phyloP scores from a whole-genome alignment of 768 basidiomycete species.

The Nidularia sp. region DNA sequence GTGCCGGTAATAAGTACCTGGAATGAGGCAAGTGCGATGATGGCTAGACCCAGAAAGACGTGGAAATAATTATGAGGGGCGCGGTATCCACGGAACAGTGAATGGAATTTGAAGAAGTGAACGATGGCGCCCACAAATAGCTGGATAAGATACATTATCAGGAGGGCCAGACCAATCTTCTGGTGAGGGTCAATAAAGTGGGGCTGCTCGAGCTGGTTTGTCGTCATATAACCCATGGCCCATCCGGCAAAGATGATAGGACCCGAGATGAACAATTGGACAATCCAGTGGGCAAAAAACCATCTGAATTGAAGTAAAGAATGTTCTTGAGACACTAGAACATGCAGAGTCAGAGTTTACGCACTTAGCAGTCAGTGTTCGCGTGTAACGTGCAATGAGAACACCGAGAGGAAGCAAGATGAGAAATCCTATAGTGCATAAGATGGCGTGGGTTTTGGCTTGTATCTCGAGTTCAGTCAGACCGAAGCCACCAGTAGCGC shows the following conservation, averaged over 20 bases:
- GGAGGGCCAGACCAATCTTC: slow-evolving; percentile 47
- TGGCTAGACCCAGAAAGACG: slow-evolving; percentile 47
- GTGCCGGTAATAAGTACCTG: slow-evolving; percentile 25
- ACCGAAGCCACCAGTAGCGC: slow-evolving; percentile 1
- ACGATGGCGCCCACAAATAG: slow-evolving; percentile 42
- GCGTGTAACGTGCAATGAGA: slow-evolving; percentile 48
- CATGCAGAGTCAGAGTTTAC: slow-evolving; percentile 7
- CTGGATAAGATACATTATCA: slow-evolving; percentile 52
- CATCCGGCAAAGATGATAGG: slow-evolving; percentile 53
- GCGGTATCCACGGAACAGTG: slow-evolving; percentile 31
- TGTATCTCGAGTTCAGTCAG: slow-evolving; percentile 22
- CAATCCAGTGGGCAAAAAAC: slow-evolving; percentile 44
- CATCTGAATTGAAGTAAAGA: slow-evolving; percentile 26
- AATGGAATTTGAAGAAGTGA: slow-evolving; percentile 47
- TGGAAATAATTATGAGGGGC: slow-evolving; percentile 55
- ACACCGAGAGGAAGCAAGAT: slow-evolving; percentile 56
- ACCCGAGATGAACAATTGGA: slow-evolving; percentile 46
- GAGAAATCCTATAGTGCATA: slow-evolving; percentile 50
- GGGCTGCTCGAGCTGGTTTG: slow-evolving; percentile 19
- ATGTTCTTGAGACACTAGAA: background rate
- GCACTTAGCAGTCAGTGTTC: slow-evolving; percentile 45
- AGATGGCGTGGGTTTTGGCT: slow-evolving; percentile 44
- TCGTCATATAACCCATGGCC: slow-evolving; percentile 34
- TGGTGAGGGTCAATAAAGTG: slow-evolving; percentile 43
- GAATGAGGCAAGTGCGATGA: slow-evolving; percentile 49